These are phyloP conservation scores for Coemansia sp. DNA, from an alignment of 192 early-diverging fungal genomes.

Conservation along the genomic window DNA sequence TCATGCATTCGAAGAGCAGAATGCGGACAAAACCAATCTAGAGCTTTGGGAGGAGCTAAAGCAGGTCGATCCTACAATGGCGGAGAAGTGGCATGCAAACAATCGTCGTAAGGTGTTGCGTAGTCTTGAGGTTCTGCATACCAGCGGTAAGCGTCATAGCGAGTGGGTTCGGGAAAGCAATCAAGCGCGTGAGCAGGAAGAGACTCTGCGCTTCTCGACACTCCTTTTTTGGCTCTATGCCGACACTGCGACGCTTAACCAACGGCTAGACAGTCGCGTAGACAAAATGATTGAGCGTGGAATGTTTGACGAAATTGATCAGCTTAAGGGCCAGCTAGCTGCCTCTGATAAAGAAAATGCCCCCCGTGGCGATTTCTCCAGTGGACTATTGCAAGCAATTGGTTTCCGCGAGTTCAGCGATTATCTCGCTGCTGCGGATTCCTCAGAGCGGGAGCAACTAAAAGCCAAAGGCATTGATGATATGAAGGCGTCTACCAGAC, in stretches of 20 bases:
- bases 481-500: conserved; percentile 87
- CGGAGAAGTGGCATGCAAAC: conserved; percentile 84
- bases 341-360: not conserved
- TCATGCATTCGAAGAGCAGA: conserved; percentile 23
- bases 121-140: conserved; percentile 78
- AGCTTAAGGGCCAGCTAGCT: conserved; percentile 30
- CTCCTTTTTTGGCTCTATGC: conserved; percentile 90
- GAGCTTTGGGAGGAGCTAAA: conserved; percentile 68
- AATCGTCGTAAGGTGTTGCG: conserved; percentile 84
- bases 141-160: conserved; percentile 73
- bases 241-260: conserved; percentile 61
- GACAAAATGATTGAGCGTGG: conserved; percentile 80
- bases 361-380: conserved; percentile 16
- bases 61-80: conserved; percentile 81
- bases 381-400: conserved; percentile 39
- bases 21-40: conserved; percentile 38
- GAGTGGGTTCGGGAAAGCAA: conserved; percentile 73
- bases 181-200: conserved; percentile 41
- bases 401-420: conserved; percentile 88
- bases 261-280: conserved; percentile 79
- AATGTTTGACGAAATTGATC: conserved; percentile 53
- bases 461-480: conserved; percentile 61
- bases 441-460: conserved; percentile 32
- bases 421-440: conserved; percentile 52
- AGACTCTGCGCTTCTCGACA: conserved; percentile 61